Evolutionary conservation across 371 early-diverging fungal genomes (phyloP), one percentile per base, ranked within the genome.

Genomic region (Nematocida sp.): DNA sequence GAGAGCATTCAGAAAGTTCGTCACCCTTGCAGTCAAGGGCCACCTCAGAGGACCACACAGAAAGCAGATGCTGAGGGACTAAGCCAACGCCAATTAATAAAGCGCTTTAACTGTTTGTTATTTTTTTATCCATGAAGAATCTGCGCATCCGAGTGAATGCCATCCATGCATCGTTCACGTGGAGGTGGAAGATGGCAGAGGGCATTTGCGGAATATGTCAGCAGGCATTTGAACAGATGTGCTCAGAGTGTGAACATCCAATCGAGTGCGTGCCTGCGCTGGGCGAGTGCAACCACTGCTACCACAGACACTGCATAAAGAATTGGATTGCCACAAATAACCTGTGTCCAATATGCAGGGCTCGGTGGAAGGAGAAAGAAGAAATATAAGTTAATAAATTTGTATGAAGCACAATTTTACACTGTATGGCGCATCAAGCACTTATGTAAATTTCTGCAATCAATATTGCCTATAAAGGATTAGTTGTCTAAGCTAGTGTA

Each of bases 141-240:
- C n/a, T 80, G 82, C 47, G 74, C 15, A 81, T 86, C 45, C 66
- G 73, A 60, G 75, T 86, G 20, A 84, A 82, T 15, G 84, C 83
- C n/a, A 55, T 85, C 3, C 75, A 73, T 58, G 73, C 74, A 3
- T 76, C 81, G 40, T 86, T 83, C 61, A 56, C 58, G 0, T 88
- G 88, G 88, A 84, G 73, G 72, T 88, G 86, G 86, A 74, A 84
- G 39, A 54, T 84, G 56, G 55, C 82, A 44, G 84, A 86, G 25
- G 85, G 85, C 1, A 83, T 85, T 15, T 88, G 88, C 73, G 83
- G 87, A 5, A 88, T 88, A 72, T 88, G 88, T 66, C 88, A 88
- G 67, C 88, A 88, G 72, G 62, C 78, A 11, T 86, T 88, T 74
- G 84, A 84, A 62, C 84, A 84, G 45, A 85, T 84, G 83, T 88